Evolutionary conservation across 2,329 filamentous ascomycete genomes (phyloP).

Genomic region (Paraconiothyrium sp.): DNA sequence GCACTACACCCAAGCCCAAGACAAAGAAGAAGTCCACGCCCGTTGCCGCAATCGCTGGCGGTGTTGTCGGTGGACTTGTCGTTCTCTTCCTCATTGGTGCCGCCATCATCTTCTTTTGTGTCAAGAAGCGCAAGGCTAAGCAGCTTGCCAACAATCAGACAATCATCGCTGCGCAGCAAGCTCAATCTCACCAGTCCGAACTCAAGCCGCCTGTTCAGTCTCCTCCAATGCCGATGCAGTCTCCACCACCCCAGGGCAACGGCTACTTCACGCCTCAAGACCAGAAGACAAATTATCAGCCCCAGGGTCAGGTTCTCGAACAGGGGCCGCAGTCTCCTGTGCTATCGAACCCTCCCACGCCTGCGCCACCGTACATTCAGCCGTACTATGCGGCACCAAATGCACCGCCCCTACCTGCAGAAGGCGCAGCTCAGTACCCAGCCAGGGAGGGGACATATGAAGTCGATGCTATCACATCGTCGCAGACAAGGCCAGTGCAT

Average conservation of each 20-base stretch:
- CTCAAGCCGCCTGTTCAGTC: slow-evolving; percentile 22
- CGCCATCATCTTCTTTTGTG: slow-evolving; percentile 30
- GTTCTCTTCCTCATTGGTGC: slow-evolving; percentile 28
- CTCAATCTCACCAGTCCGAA: slow-evolving; percentile 29
- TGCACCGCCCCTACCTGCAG: slow-evolving; percentile 21
- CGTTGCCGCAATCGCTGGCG: slow-evolving; percentile 33
- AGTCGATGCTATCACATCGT: slow-evolving; percentile 22
- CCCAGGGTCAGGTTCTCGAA: slow-evolving; percentile 25
- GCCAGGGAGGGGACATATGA: slow-evolving; percentile 20
- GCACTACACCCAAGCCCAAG: slow-evolving; percentile 4
- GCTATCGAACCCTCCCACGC: slow-evolving; percentile 34
- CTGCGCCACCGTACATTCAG: slow-evolving; percentile 35
- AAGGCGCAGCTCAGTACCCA: slow-evolving; percentile 16
- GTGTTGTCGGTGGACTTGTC: slow-evolving; percentile 29
- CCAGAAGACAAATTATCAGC: slow-evolving; percentile 30
- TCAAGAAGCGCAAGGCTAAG: slow-evolving; percentile 32
- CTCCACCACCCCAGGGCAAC: slow-evolving; percentile 15
- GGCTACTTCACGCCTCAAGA: slow-evolving; percentile 25
- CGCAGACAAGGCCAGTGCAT: slow-evolving; percentile 8
- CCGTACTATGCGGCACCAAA: slow-evolving; percentile 24
- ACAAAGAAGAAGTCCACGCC: slow-evolving; percentile 26
- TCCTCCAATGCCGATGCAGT: slow-evolving; percentile 3
- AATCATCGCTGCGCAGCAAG: slow-evolving; percentile 27
- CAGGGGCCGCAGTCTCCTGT: slow-evolving; percentile 23
- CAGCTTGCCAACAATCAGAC: slow-evolving; percentile 28